Conservation (phyloP, 2,329 filamentous ascomycete genomes). For the Chaetomium globosum region DNA sequence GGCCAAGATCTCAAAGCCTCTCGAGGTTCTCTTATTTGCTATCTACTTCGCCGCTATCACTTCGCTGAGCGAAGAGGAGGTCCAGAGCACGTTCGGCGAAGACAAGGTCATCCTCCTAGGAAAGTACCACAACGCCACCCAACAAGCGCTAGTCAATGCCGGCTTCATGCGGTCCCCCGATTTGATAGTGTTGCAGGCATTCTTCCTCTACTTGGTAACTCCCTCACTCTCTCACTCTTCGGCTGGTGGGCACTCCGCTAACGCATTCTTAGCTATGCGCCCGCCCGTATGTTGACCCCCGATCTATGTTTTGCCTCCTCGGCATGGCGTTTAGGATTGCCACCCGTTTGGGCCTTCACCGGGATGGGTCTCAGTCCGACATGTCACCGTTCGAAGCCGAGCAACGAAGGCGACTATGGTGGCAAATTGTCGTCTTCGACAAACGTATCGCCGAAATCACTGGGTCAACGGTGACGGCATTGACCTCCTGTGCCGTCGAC, state of each 20-base stretch:
- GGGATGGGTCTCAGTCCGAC: constrained; percentile 57
- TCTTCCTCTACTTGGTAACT: constrained; percentile 65
- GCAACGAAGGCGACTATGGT: constrained; percentile 73
- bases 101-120: constrained; percentile 54
- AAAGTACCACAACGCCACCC: constrained; percentile 60
- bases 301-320: constrained; percentile 62
- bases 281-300: constrained; percentile 62
- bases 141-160: constrained; percentile 67
- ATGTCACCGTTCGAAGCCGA: constrained; percentile 65
- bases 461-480: constrained; percentile 58
- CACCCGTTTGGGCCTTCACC: constrained; percentile 69
- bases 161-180: constrained; percentile 69
- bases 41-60: constrained; percentile 63
- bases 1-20: constrained; percentile 55
- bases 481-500: constrained; percentile 55
- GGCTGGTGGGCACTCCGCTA: constrained; percentile 11
- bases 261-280: constrained; percentile 52
- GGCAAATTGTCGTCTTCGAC: constrained; percentile 70
- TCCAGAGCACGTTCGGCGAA: constrained; percentile 55
- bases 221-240: neutral
- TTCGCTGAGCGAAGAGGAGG: constrained; percentile 60
- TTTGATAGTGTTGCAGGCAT: constrained; percentile 67
- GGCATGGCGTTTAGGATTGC: constrained; percentile 69
- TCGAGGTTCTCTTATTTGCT: constrained; percentile 70
- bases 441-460: constrained; percentile 69